Percentiles rank a stretch among this genome's conserved stretches.
Evolutionary conservation across 768 basidiomycete species (phyloP).

Genomic region (Chiua virens): DNA sequence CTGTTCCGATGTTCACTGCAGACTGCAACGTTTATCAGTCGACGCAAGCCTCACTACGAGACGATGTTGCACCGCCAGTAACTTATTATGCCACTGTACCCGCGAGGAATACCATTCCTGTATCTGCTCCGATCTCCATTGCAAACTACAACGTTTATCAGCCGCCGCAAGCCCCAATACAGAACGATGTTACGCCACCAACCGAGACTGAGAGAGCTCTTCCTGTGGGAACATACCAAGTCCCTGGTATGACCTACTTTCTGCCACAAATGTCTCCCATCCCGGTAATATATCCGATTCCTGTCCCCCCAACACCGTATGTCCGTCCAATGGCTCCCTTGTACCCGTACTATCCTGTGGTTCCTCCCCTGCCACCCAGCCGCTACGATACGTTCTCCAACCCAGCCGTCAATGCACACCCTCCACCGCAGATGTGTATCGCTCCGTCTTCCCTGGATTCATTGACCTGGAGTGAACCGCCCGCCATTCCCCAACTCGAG

Average conservation of each 20-base stretch:
- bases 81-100: conserved; percentile 33
- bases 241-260: conserved; percentile 33
- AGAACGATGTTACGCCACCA: neutral
- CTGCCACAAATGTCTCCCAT: conserved; percentile 1
- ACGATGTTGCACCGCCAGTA: too few relatives aligned
- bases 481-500: conserved; percentile 8
- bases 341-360: conserved; percentile 9
- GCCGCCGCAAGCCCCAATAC: neutral
- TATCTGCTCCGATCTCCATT: neutral
- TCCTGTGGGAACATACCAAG: conserved; percentile 19
- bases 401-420: neutral
- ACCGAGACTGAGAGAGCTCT: conserved; percentile 3
- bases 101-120: conserved; percentile 5
- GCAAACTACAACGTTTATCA: conserved; percentile 2
- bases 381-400: conserved; percentile 1
- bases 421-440: conserved; percentile 9
- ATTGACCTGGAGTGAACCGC: conserved; percentile 7
- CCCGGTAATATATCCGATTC: conserved; percentile 4
- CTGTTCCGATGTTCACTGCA: neutral
- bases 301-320: conserved; percentile 7
- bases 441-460: conserved; percentile 22
- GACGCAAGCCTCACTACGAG: too few relatives aligned
- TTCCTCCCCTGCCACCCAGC: neutral
- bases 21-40: conserved; percentile 6
- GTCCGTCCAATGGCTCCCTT: conserved; percentile 1